A percentile compares a stretch with the other conserved stretches of the same genome.
Conservation (phyloP, 305 asterid genomes). For the Galium porrigens region DNA sequence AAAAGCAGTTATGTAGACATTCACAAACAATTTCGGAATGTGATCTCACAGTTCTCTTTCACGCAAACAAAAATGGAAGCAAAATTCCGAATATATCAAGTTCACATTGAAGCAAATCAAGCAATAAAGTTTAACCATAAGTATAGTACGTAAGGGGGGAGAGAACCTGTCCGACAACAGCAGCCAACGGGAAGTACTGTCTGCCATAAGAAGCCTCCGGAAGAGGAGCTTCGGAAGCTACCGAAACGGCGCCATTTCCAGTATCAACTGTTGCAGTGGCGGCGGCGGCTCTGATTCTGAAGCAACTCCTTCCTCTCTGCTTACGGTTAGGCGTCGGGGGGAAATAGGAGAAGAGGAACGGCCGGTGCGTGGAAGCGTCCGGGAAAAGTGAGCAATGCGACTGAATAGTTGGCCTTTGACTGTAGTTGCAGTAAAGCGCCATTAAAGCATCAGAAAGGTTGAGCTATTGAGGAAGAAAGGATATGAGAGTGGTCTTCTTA, state of each 20-base stretch:
- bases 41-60: not conserved
- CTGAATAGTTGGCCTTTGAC: slow-evolving; percentile 8
- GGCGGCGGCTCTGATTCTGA: slow-evolving; percentile 66
- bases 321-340: slow-evolving; percentile 24
- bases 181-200: slow-evolving; percentile 75
- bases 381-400: slow-evolving; percentile 22
- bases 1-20: not conserved
- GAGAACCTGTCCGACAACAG: slow-evolving; percentile 91
- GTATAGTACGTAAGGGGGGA: not conserved
- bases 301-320: slow-evolving; percentile 14
- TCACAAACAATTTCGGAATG: not conserved
- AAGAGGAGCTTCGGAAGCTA: slow-evolving; percentile 10
- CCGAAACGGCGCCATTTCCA: slow-evolving; percentile 51
- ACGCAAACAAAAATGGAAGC: not conserved
- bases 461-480: not conserved
- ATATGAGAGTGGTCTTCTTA: slow-evolving; percentile 3
- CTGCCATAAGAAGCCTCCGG: slow-evolving; percentile 44
- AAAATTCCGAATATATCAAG: not conserved
- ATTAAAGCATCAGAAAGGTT: slow-evolving; percentile 14
- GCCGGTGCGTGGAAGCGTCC: slow-evolving; percentile 19
- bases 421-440: slow-evolving; percentile 13
- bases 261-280: slow-evolving; percentile 63
- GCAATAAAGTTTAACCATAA: not conserved
- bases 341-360: slow-evolving; percentile 25
- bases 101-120: not conserved